Conservation (phyloP, 2,329 filamentous ascomycete genomes). For the Ilyonectria robusta region DNA sequence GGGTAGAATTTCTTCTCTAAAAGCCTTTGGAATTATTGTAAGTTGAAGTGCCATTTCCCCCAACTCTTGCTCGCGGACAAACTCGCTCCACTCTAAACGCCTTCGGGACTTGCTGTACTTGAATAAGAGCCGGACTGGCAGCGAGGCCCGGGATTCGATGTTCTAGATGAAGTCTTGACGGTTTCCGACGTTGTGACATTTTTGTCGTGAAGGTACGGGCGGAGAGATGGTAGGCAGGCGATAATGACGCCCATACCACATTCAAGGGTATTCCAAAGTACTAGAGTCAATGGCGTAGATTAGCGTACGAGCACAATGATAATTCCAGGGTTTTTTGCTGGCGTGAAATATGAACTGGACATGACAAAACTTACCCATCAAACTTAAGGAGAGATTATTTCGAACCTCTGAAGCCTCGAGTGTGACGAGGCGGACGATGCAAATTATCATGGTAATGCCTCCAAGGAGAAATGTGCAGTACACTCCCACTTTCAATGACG, state of each 20-base stretch:
- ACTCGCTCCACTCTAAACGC: no score
- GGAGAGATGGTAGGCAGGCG: not conserved
- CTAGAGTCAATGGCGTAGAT: no score
- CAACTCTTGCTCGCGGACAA: no score
- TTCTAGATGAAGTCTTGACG: not conserved
- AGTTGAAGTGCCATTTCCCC: no score
- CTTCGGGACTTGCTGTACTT: no score
- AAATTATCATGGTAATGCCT: slow-evolving; percentile 1
- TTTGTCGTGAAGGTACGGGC: not conserved
- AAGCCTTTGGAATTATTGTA: no score
- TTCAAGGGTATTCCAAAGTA: not conserved
- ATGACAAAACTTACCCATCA: slow-evolving; percentile 2
- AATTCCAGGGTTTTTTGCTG: no score
- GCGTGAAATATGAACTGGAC: not conserved
- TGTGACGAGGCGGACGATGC: slow-evolving; percentile 1
- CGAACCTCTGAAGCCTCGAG: not conserved
- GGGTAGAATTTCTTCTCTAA: no score
- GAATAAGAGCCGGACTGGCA: no score
- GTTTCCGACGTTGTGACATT: not conserved
- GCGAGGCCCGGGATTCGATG: not conserved
- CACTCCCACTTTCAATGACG: slow-evolving; percentile 1
- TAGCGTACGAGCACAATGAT: no score
- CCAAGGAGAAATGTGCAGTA: slow-evolving; percentile 5
- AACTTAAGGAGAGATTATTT: slow-evolving; percentile 4
- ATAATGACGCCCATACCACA: not conserved